phyloP scores from a whole-genome alignment of 2,329 filamentous ascomycete genomes.

The Cladosporium sp. region DNA sequence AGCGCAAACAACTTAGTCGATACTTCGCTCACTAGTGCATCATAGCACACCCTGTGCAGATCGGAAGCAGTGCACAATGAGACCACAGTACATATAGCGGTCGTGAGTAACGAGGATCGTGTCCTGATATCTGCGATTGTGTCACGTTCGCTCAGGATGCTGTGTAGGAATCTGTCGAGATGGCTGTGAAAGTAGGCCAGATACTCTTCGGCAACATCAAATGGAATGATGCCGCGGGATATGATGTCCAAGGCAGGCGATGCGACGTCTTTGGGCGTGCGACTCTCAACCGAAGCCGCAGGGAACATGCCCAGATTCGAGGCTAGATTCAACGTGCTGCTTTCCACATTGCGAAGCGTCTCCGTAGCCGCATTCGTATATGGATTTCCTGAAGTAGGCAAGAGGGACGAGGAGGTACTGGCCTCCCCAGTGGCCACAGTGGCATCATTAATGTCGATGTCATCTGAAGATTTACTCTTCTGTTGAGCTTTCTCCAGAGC shows the following conservation, averaged over 20 bases:
- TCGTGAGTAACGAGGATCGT: slow-evolving; percentile 30
- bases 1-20: slow-evolving; percentile 27
- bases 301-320: not conserved
- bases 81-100: slow-evolving; percentile 34
- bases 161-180: slow-evolving; percentile 32
- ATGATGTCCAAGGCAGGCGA: slow-evolving; percentile 17
- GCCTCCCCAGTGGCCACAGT: not conserved
- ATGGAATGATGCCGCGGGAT: slow-evolving; percentile 22
- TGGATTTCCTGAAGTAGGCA: not conserved
- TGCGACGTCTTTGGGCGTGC: not conserved
- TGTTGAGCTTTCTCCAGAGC: not conserved
- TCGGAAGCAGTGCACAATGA: slow-evolving; percentile 26
- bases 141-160: slow-evolving; percentile 30
- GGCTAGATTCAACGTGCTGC: not conserved
- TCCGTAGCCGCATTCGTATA: not conserved
- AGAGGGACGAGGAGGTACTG: too few species aligned
- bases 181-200: slow-evolving; percentile 30
- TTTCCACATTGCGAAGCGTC: not conserved
- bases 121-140: slow-evolving; percentile 25
- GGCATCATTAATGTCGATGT: not conserved
- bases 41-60: slow-evolving; percentile 29
- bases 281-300: not conserved
- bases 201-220: slow-evolving; percentile 26
- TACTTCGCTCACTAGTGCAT: slow-evolving; percentile 28
- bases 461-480: too few species aligned